These are phyloP conservation scores for Exophiala lecanii-corni DNA, from an alignment of 2,329 filamentous ascomycete genomes.

Conservation along the genomic window DNA sequence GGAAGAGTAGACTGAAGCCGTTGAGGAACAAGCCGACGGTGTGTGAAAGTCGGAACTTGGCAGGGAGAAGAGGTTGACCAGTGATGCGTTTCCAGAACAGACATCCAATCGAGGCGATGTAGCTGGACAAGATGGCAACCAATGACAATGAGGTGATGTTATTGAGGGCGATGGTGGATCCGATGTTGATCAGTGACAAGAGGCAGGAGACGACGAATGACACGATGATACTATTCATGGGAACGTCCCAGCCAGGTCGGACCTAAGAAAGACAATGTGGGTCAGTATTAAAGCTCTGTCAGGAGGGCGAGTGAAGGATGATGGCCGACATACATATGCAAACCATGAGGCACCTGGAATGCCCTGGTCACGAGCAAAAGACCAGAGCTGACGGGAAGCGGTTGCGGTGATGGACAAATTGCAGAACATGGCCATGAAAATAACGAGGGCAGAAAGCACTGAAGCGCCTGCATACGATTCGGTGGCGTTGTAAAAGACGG, in stretches of 20 bases:
- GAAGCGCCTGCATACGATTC: conserved; percentile 30
- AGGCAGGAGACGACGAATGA: conserved; percentile 44
- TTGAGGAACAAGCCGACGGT: conserved; percentile 38
- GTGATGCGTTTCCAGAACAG: conserved; percentile 35
- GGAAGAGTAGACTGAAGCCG: conserved; percentile 29
- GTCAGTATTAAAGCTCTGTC: background rate
- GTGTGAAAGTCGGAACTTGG: conserved; percentile 37
- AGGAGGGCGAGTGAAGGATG: conserved; percentile 13
- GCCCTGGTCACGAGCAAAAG: conserved; percentile 41
- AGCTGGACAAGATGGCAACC: conserved; percentile 37
- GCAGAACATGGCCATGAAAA: conserved; percentile 31
- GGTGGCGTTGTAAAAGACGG: conserved; percentile 35
- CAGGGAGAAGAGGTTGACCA: conserved; percentile 32
- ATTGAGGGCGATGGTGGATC: conserved; percentile 37
- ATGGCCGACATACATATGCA: conserved; percentile 20
- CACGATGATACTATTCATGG: conserved; percentile 32
- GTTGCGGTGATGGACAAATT: conserved; percentile 35
- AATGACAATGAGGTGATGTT: conserved; percentile 39
- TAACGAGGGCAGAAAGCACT: conserved; percentile 32
- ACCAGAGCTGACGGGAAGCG: conserved; percentile 36
- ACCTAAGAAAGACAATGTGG: conserved; percentile 8
- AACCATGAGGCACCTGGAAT: conserved; percentile 33
- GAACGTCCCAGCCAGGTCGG: conserved; percentile 23
- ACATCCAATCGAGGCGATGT: conserved; percentile 35
- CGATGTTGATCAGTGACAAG: conserved; percentile 35